A percentile compares a stretch with the other conserved stretches of the same genome.
Evolutionary conservation across 306 rosid species (phyloP).

Genomic region (Begonia masoniana): DNA sequence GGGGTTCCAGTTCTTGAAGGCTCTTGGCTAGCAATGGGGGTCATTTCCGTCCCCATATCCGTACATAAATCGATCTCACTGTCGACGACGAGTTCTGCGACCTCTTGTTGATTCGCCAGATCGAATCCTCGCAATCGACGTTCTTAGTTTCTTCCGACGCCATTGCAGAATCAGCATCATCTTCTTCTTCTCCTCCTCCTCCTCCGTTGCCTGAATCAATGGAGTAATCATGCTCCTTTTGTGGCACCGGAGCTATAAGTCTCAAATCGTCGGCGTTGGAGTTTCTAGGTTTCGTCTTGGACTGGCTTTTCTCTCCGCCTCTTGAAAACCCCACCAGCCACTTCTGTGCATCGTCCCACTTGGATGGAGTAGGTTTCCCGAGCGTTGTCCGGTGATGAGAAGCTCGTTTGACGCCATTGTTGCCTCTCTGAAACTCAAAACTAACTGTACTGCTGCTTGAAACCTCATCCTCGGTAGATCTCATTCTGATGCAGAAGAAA

Average conservation of each 20-base stretch:
- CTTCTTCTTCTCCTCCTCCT: conserved; percentile 35
- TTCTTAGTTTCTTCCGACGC: conserved; percentile 51
- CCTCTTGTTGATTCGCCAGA: conserved; percentile 54
- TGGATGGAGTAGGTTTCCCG: conserved; percentile 86
- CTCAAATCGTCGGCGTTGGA: conserved; percentile 95
- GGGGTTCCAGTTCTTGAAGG: conserved; percentile 95
- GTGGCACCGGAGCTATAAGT: conserved; percentile 80
- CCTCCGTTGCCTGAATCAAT: conserved; percentile 2
- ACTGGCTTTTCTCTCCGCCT: conserved; percentile 62
- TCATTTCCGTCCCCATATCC: conserved; percentile 99
- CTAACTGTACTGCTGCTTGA: conserved; percentile 28
- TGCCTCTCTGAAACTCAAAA: conserved; percentile 75
- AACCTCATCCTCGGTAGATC: conserved; percentile 62
- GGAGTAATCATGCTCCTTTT: conserved; percentile 60
- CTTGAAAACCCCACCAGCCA: conserved; percentile 89
- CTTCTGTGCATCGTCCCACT: conserved; percentile 98
- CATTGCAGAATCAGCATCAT: conserved; percentile 13
- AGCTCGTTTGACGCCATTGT: conserved; percentile 31
- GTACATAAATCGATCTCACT: conserved; percentile 61
- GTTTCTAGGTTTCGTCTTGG: conserved; percentile 64
- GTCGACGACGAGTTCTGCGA: conserved; percentile 20
- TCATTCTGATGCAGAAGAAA: conserved; percentile 27
- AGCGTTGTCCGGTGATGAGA: conserved; percentile 43
- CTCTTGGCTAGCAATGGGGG: conserved; percentile 85
- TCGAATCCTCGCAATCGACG: conserved; percentile 56